Conservation (phyloP, 2,329 filamentous ascomycete genomes). For the Aspergillus pseudotamarii region DNA sequence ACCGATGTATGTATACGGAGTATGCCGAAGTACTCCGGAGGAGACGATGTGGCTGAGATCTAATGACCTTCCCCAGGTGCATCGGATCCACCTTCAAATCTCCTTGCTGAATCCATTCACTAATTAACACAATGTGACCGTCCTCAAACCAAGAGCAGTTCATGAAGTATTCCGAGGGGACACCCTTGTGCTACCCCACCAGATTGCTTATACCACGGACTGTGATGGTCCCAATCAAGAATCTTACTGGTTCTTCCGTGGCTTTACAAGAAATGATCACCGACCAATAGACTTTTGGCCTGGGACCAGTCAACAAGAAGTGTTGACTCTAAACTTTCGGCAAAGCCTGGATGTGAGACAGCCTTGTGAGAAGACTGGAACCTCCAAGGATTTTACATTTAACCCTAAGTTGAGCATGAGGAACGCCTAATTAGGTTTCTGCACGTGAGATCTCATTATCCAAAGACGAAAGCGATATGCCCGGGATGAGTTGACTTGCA, state of each 20-base stretch:
- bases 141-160: no score
- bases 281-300: not conserved
- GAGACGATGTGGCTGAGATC: not conserved
- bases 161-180: no score
- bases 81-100: not conserved
- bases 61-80: not conserved
- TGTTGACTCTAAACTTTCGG: not conserved
- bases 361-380: not conserved
- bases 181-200: no score
- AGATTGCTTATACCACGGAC: no score
- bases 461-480: not conserved
- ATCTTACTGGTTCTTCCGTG: not conserved
- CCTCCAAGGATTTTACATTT: not conserved
- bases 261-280: not conserved
- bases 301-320: not conserved
- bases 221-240: not conserved
- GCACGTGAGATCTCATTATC: not conserved
- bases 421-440: not conserved
- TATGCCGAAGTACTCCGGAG: not conserved
- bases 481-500: not conserved
- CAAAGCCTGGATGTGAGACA: not conserved
- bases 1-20: not conserved
- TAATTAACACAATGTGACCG: not conserved
- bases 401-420: not conserved
- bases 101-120: not conserved